These are phyloP conservation scores for Decorospora gaudefroyi DNA, from an alignment of 2,329 filamentous ascomycete genomes.

Conservation along the genomic window DNA sequence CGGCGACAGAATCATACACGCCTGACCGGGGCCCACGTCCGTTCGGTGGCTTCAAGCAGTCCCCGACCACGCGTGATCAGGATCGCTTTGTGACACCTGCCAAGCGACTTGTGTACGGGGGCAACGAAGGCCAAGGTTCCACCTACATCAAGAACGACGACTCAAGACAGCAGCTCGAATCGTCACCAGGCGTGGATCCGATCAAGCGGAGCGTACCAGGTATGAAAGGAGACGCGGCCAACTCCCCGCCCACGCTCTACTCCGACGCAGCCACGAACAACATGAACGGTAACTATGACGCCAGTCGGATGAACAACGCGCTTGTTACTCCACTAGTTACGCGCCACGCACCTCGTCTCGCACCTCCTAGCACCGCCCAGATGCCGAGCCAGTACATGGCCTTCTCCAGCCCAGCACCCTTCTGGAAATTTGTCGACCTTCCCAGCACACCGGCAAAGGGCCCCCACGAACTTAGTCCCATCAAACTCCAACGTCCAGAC, in stretches of 20 bases:
- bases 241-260: constrained; percentile 46
- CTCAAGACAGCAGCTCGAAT: constrained; percentile 31
- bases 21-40: constrained; percentile 58
- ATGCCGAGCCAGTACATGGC: constrained; percentile 84
- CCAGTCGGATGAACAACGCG: constrained; percentile 37
- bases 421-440: constrained; percentile 84
- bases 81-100: constrained; percentile 43
- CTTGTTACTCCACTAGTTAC: constrained; percentile 71
- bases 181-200: constrained; percentile 40
- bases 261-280: constrained; percentile 43
- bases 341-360: constrained; percentile 72
- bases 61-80: constrained; percentile 35
- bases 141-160: constrained; percentile 34
- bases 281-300: constrained; percentile 34
- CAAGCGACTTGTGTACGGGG: constrained; percentile 40
- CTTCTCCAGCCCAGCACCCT: constrained; percentile 81
- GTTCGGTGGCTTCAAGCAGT: constrained; percentile 39
- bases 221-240: constrained; percentile 40
- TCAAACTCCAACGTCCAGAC: constrained; percentile 41
- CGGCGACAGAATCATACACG: constrained; percentile 58
- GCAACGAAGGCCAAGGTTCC: constrained; percentile 27
- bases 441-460: constrained; percentile 68
- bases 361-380: constrained; percentile 79
- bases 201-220: constrained; percentile 41
- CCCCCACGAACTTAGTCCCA: constrained; percentile 43